phyloP scores from a whole-genome alignment of 371 early-diverging fungal genomes.

The Mucor irregularis region DNA sequence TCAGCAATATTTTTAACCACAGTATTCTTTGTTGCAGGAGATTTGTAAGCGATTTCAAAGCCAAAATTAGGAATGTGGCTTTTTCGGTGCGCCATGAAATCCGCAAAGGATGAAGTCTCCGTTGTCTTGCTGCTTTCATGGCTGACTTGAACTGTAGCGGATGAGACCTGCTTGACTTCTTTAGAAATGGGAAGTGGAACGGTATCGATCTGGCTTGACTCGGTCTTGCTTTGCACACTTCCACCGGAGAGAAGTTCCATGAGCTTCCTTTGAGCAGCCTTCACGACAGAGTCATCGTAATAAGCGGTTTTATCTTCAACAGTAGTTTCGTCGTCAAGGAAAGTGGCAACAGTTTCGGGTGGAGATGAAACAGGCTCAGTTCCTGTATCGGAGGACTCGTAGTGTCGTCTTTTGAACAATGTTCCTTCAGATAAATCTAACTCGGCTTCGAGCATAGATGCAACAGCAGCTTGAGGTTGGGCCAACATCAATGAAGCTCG shows the following conservation, averaged over 20 bases:
- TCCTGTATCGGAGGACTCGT: not conserved
- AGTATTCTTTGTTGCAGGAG: too few relatives aligned
- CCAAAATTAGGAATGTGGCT: too few relatives aligned
- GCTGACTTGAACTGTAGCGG: too few relatives aligned
- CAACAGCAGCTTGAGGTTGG: conserved; percentile 21
- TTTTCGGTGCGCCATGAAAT: too few relatives aligned
- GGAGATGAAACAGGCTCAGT: not conserved
- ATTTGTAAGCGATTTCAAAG: too few relatives aligned
- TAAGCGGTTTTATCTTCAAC: not conserved
- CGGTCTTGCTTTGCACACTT: not conserved
- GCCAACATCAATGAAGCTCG: conserved; percentile 15
- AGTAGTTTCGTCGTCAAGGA: not conserved
- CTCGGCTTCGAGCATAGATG: conserved; percentile 29
- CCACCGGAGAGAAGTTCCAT: not conserved
- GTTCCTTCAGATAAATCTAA: conserved; percentile 28
- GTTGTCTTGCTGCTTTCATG: too few relatives aligned
- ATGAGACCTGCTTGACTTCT: too few relatives aligned
- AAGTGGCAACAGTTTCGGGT: not conserved
- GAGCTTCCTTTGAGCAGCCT: conserved; percentile 17
- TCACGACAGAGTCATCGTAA: conserved; percentile 12
- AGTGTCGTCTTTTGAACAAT: conserved; percentile 14
- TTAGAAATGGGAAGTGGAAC: not conserved
- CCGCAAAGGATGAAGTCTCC: too few relatives aligned
- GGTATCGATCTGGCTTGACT: too few relatives aligned
- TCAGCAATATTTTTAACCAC: too few relatives aligned